Conservation (phyloP, 148 eudicot genomes). For the Fallopia convolvulus region DNA sequence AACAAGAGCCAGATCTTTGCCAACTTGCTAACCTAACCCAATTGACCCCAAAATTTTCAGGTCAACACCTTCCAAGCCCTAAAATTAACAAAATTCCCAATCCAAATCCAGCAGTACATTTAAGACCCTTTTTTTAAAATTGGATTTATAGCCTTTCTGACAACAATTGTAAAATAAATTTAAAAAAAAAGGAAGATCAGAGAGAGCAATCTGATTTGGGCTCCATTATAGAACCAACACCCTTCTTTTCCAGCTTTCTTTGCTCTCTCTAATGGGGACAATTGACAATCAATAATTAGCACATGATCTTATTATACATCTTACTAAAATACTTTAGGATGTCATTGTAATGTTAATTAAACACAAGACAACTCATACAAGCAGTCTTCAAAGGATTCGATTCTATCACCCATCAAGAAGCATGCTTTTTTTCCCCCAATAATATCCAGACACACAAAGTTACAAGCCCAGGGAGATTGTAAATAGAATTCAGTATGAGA, state of each 20-base stretch:
- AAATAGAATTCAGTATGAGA: conserved; percentile 1
- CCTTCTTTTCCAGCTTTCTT: background rate
- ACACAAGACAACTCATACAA: conserved; percentile 10
- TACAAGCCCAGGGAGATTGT: conserved; percentile 3
- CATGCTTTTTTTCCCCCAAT: background rate
- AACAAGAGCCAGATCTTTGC: too few species aligned
- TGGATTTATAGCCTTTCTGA: background rate
- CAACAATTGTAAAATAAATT: background rate
- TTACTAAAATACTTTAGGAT: background rate
- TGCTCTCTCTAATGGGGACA: conserved; percentile 8
- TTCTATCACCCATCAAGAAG: conserved; percentile 3
- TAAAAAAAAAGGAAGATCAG: background rate
- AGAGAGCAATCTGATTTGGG: conserved; percentile 4
- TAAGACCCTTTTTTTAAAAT: background rate
- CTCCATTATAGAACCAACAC: conserved; percentile 4
- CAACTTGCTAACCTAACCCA: background rate
- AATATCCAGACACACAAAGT: background rate
- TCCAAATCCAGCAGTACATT: background rate
- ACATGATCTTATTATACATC: conserved; percentile 6
- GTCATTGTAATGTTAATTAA: conserved; percentile 1
- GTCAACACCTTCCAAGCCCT: background rate
- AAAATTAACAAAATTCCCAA: background rate
- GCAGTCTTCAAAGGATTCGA: background rate
- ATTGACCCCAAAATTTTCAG: background rate
- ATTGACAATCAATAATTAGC: background rate